These are phyloP conservation scores for Phalaenopsis hybrid DNA, from an alignment of 116 monocot genomes.

Conservation along the genomic window DNA sequence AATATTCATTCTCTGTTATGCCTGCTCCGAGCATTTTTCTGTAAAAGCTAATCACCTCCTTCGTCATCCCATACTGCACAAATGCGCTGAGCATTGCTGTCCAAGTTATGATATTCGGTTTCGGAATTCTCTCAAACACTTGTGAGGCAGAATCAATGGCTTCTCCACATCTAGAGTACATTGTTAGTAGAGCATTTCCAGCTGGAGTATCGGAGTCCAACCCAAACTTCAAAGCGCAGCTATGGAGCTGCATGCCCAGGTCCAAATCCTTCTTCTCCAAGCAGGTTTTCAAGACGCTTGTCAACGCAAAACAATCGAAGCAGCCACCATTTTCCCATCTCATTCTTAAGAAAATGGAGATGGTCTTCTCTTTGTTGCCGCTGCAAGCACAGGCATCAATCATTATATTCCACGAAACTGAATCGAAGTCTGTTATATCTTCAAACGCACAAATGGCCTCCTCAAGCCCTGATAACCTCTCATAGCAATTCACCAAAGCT, in stretches of 20 bases:
- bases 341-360: constrained; percentile 41
- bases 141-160: constrained; percentile 19
- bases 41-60: constrained; percentile 39
- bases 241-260: constrained; percentile 57
- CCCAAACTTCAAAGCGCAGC: constrained; percentile 36
- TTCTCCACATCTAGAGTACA: constrained; percentile 61
- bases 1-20: constrained; percentile 49
- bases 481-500: constrained; percentile 43
- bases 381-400: constrained; percentile 55
- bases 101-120: constrained; percentile 60
- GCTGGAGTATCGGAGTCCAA: constrained; percentile 32
- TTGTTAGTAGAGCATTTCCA: constrained; percentile 57
- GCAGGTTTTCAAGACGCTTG: constrained; percentile 67
- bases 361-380: constrained; percentile 21
- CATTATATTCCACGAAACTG: constrained; percentile 61
- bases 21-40: constrained; percentile 44
- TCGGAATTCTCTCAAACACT: constrained; percentile 31
- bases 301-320: constrained; percentile 54
- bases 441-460: constrained; percentile 43
- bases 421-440: constrained; percentile 41
- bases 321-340: constrained; percentile 9
- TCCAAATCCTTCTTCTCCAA: constrained; percentile 20
- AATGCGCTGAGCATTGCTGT: constrained; percentile 55
- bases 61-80: constrained; percentile 20
- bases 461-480: constrained; percentile 24